Percentiles rank a stretch among this genome's conserved stretches.
These are phyloP conservation scores for Ceratocystis eucalypticola DNA, from an alignment of 2,329 filamentous ascomycete species.

Conservation along the genomic window DNA sequence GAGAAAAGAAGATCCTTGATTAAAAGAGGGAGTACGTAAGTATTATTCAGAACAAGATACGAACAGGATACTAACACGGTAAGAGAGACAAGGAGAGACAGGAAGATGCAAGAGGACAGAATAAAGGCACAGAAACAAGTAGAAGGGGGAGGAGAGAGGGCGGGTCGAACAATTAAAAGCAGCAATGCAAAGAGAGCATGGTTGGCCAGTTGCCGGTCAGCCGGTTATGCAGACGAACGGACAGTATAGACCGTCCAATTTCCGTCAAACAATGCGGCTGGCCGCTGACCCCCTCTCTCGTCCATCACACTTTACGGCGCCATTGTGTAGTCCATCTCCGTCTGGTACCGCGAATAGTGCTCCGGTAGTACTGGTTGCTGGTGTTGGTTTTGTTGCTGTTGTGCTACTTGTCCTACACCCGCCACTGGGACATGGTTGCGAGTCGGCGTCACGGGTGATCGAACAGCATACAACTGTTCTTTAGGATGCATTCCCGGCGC, in stretches of 20 bases:
- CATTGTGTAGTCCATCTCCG: constrained; percentile 18
- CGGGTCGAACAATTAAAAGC: neutral
- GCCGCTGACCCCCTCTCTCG: neutral
- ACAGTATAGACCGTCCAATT: neutral
- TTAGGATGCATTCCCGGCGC: constrained; percentile 35
- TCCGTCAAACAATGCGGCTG: too few relatives aligned
- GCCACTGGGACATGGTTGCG: constrained; percentile 31
- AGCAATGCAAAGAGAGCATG: neutral
- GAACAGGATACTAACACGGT: constrained; percentile 3
- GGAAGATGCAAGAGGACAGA: neutral
- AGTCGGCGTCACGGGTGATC: constrained; percentile 51
- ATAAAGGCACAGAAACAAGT: neutral
- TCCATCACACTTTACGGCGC: constrained; percentile 8
- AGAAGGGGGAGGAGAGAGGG: neutral
- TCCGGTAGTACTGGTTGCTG: constrained; percentile 18
- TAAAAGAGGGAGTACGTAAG: constrained; percentile 3
- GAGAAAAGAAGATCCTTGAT: neutral
- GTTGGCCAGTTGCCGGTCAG: neutral
- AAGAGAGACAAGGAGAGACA: neutral
- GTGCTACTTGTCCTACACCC: neutral
- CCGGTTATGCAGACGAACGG: neutral
- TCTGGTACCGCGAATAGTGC: constrained; percentile 15
- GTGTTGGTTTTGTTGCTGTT: constrained; percentile 23
- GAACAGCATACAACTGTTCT: constrained; percentile 34
- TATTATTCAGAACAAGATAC: neutral